A percentile compares a stretch with the other conserved stretches of the same genome.
phyloP scores from a whole-genome alignment of 257 asterid genomes.

The Apocynum venetum region DNA sequence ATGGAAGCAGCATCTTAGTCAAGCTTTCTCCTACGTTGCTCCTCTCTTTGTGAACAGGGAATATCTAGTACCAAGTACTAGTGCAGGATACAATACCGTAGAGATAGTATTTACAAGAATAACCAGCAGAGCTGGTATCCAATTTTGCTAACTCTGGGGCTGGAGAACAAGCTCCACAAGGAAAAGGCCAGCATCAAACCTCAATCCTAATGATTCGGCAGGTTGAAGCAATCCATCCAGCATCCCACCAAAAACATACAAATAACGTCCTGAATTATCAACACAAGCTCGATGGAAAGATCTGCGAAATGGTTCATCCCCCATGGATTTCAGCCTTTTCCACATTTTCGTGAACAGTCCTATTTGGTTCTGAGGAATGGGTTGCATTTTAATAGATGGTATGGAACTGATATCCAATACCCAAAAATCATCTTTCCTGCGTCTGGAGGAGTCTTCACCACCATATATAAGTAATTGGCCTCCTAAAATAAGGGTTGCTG shows the following conservation, averaged over 20 bases:
- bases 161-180: conserved; percentile 58
- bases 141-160: conserved; percentile 9
- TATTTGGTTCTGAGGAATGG: conserved; percentile 12
- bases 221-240: conserved; percentile 66
- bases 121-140: conserved; percentile 26
- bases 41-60: neutral
- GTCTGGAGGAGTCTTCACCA: conserved; percentile 76
- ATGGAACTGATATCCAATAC: conserved; percentile 54
- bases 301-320: conserved; percentile 56
- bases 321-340: conserved; percentile 53
- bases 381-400: conserved; percentile 26
- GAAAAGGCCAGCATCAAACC: conserved; percentile 70
- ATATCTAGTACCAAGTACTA: neutral
- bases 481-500: conserved; percentile 73
- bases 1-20: neutral
- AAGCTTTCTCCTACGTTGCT: neutral
- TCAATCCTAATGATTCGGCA: conserved; percentile 52
- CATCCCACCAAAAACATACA: conserved; percentile 93
- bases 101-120: conserved; percentile 2
- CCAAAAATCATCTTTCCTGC: conserved; percentile 81
- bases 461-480: conserved; percentile 72
- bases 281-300: conserved; percentile 87
- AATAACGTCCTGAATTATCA: conserved; percentile 60
- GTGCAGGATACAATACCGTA: neutral
- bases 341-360: conserved; percentile 46